Evolutionary conservation across 2,329 filamentous ascomycete species (phyloP).

Genomic region (Colletotrichum sp.): DNA sequence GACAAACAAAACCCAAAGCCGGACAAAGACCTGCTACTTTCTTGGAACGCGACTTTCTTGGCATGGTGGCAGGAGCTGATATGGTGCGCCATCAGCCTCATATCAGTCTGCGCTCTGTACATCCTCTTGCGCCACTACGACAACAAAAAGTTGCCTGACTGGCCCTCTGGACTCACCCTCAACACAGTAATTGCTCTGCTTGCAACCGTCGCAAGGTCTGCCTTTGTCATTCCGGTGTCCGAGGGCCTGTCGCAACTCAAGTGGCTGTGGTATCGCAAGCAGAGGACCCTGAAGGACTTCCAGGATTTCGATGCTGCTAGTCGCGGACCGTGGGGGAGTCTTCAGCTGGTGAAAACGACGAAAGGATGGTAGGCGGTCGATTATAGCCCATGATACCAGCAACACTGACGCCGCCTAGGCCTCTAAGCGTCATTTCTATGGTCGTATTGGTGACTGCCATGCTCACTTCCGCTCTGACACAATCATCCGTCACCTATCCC

Average conservation of each 20-base stretch:
- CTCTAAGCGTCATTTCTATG: not conserved
- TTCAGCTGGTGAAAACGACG: not conserved
- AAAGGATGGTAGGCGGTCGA: not conserved
- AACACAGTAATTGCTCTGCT: slow-evolving; percentile 32
- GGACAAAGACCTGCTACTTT: fast-evolving
- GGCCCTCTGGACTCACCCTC: slow-evolving; percentile 29
- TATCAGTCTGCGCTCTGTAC: not conserved
- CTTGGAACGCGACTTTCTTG: not conserved
- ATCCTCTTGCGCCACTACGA: slow-evolving; percentile 6
- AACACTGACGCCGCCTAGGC: fast-evolving
- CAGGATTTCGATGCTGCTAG: slow-evolving; percentile 20
- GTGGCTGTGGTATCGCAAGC: slow-evolving; percentile 20
- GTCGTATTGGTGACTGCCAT: slow-evolving; percentile 12
- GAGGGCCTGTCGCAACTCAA: slow-evolving; percentile 27
- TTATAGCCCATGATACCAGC: fast-evolving
- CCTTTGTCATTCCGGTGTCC: slow-evolving; percentile 27
- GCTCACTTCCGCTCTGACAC: slow-evolving; percentile 14
- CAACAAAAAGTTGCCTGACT: slow-evolving; percentile 23
- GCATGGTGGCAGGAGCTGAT: not conserved
- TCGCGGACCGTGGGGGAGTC: slow-evolving; percentile 21
- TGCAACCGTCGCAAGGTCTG: slow-evolving; percentile 25
- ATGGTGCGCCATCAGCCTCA: not conserved
- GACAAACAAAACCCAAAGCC: fast-evolving
- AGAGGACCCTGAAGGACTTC: slow-evolving; percentile 15
- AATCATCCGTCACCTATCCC: slow-evolving; percentile 14